Evolutionary conservation across 2,329 filamentous ascomycete species (phyloP), one percentile per base, ranked within the genome.

Genomic region (Phialophora verrucosa): DNA sequence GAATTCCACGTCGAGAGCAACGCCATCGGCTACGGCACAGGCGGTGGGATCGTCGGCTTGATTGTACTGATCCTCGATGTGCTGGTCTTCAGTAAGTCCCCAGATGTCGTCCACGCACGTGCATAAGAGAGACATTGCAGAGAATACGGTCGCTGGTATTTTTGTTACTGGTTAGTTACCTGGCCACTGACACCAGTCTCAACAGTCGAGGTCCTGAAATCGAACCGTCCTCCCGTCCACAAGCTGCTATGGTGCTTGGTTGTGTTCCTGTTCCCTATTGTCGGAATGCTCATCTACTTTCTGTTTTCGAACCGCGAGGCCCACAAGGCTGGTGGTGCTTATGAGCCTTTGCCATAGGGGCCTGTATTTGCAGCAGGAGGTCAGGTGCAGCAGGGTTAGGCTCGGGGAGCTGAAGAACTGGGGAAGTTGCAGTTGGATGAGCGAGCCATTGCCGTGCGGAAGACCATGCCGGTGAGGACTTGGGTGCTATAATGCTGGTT

Each of bases 261-360:
- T 23, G 62, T 68, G 56, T 63, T 70, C 65, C 56, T 70, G 14
- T 70, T 70, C 65, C 68, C 68, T 12, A 65, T 70, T 42, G 25
- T 67, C n/a, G 68, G 68, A 23, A 68, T 68, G 49, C 59, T 70
- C 44, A 60, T 70, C 60, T 70, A 70, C 65, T 68, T 61, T 47
- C 63, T 70, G 54, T 68, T 70, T 59, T 68, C 65, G n/a, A 68
- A 70, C 47, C 68, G 68, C 44, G 68, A 50, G 23, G 51, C 53
- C 1, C 65, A 70, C 51, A 65, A 66, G 42, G 20, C 57, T 38
- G 58, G 65, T 35, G 63, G 68, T 23, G 56, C 63, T 17, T 70
- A 70, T 51, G 68, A 70, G 35, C 54, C 63, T 31, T 66, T 70
- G 57, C 64, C 64, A 44, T 69, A 59, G 38, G 32, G 14, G 14